These are phyloP conservation scores for Dissophora globulifera DNA, from an alignment of 192 early-diverging fungal genomes.

Conservation along the genomic window DNA sequence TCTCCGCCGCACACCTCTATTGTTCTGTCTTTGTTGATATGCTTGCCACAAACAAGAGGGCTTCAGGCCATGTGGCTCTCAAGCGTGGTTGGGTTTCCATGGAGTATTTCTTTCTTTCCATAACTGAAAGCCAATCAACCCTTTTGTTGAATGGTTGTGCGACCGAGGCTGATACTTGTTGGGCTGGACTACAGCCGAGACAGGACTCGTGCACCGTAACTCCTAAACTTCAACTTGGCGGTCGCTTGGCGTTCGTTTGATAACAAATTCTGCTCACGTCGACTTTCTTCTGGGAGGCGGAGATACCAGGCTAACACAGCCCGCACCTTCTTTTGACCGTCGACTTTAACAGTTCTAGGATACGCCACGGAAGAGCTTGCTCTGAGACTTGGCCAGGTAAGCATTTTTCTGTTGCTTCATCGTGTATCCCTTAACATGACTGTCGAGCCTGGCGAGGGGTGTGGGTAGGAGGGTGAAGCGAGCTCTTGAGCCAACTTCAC, in stretches of 20 bases:
- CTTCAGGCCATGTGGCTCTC: background rate
- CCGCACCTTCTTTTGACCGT: too few relatives aligned
- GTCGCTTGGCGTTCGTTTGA: too few relatives aligned
- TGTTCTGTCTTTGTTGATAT: background rate
- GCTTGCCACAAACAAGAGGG: background rate
- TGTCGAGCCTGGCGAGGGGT: too few relatives aligned
- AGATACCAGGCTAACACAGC: too few relatives aligned
- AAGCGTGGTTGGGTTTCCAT: background rate
- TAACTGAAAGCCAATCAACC: background rate
- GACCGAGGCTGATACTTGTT: slow-evolving; percentile 15
- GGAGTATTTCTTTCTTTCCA: background rate
- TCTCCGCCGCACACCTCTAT: too few relatives aligned
- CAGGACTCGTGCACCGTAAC: too few relatives aligned
- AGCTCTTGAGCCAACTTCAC: slow-evolving; percentile 60
- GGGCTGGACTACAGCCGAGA: too few relatives aligned
- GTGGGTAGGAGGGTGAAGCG: slow-evolving; percentile 64
- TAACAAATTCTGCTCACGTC: too few relatives aligned
- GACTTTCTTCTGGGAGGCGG: too few relatives aligned
- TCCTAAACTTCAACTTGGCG: background rate
- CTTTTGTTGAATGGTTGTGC: too few relatives aligned
- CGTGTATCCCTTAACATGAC: too few relatives aligned
- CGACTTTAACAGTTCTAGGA: slow-evolving; percentile 68
- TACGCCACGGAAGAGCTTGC: slow-evolving; percentile 89
- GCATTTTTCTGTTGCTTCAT: background rate
- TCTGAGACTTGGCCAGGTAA: slow-evolving; percentile 70